Evolutionary conservation across 2,329 filamentous ascomycete species (phyloP).

Genomic region (Aureobasidium melanogenum): DNA sequence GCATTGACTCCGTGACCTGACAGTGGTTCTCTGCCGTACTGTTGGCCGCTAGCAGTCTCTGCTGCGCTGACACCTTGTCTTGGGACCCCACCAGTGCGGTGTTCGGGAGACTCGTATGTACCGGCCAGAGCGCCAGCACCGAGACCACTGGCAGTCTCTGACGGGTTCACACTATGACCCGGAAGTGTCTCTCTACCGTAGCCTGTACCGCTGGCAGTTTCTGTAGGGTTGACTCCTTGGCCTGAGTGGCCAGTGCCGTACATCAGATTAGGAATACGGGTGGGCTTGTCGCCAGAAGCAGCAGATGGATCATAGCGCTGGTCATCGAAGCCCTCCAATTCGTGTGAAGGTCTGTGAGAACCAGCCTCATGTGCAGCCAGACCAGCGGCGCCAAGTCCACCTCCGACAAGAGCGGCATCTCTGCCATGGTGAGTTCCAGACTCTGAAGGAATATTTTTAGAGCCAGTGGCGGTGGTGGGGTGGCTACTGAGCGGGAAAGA

Average conservation of each 20-base stretch:
- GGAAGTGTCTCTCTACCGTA: not conserved
- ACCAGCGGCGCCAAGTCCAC: constrained; percentile 17
- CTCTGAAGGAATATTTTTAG: not conserved
- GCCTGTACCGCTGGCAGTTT: too few species aligned
- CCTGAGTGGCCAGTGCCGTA: not conserved
- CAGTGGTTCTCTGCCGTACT: constrained; percentile 20
- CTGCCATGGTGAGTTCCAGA: constrained; percentile 20
- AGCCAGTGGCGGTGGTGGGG: not conserved
- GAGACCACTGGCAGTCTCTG: not conserved
- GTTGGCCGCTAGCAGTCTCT: constrained; percentile 4
- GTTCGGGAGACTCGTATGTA: constrained; percentile 13
- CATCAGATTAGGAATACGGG: constrained; percentile 1
- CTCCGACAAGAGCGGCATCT: constrained; percentile 25
- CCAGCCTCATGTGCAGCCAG: constrained; percentile 2
- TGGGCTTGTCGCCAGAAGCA: not conserved
- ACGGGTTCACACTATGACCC: not conserved
- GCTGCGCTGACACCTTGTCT: not conserved
- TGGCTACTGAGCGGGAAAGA: constrained; percentile 5
- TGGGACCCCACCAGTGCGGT: not conserved
- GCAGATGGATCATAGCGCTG: constrained; percentile 10
- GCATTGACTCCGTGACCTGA: not conserved
- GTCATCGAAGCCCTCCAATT: constrained; percentile 3
- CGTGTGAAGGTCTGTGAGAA: not conserved
- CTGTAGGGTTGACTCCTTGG: not conserved
- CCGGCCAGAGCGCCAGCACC: constrained; percentile 7